Conservation (phyloP, 805 yeast species). For the Starmerella apis region DNA sequence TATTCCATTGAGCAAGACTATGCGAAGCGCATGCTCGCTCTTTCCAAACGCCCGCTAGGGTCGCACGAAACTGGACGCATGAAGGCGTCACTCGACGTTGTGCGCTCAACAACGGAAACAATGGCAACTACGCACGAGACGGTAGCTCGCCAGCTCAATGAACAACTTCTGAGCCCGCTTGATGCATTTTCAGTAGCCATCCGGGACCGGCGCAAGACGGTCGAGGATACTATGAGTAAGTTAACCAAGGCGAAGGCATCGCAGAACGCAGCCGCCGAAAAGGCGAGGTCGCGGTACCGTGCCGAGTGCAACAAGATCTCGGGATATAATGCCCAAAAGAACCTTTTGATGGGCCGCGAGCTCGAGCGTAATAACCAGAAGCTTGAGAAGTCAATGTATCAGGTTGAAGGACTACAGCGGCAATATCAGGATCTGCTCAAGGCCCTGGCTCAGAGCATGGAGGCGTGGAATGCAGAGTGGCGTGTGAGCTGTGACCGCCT, state of each 20-base stretch:
- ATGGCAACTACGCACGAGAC: slow-evolving; percentile 49
- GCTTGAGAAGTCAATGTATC: slow-evolving; percentile 40
- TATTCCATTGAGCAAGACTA: slow-evolving; percentile 65
- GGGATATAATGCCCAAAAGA: slow-evolving; percentile 49
- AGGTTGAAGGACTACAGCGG: slow-evolving; percentile 38
- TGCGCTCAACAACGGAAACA: slow-evolving; percentile 49
- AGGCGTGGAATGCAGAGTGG: slow-evolving; percentile 68
- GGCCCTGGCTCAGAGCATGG: slow-evolving; percentile 46
- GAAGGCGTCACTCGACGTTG: slow-evolving; percentile 47
- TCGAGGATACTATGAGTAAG: slow-evolving; percentile 48
- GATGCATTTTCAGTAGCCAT: slow-evolving; percentile 43
- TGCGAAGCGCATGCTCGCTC: slow-evolving; percentile 42
- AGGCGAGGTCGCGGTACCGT: slow-evolving; percentile 41
- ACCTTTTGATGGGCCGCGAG: slow-evolving; percentile 64
- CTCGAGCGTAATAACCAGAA: slow-evolving; percentile 50
- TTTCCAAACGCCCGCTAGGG: slow-evolving; percentile 46
- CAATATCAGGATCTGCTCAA: slow-evolving; percentile 50
- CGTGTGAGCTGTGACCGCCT: slow-evolving; percentile 47
- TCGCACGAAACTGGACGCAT: slow-evolving; percentile 50
- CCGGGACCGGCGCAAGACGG: slow-evolving; percentile 44
- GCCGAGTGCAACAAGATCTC: slow-evolving; percentile 49
- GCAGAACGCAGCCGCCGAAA: slow-evolving; percentile 32
- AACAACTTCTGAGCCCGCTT: slow-evolving; percentile 45
- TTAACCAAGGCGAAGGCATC: slow-evolving; percentile 39
- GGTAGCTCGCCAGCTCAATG: slow-evolving; percentile 41